Percentiles rank a stretch among this genome's conserved stretches.
Conservation (phyloP, 257 asterid genomes). For the Fraxinus americana region DNA sequence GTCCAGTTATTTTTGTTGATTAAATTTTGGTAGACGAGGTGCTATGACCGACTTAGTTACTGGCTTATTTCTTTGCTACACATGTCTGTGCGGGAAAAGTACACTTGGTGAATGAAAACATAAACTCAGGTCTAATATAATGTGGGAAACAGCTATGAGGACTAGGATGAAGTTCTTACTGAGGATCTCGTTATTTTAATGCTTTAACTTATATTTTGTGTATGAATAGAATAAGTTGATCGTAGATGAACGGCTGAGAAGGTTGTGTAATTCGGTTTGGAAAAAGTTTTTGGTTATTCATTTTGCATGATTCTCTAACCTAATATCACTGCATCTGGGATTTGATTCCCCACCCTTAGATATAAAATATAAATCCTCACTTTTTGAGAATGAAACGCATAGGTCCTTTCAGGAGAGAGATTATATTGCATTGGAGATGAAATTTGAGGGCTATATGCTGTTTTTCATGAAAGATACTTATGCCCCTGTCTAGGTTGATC, state of each 20-base stretch:
- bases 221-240: not conserved
- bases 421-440: not conserved
- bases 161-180: conserved; percentile 9
- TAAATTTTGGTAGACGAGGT: not conserved
- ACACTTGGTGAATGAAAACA: not conserved
- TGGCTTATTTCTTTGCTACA: conserved; percentile 11
- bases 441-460: not conserved
- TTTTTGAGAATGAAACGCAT: too few relatives aligned
- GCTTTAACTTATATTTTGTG: conserved; percentile 13
- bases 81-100: conserved; percentile 14
- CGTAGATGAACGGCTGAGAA: not conserved
- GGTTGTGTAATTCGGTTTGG: conserved; percentile 10
- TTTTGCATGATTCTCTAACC: conserved; percentile 7
- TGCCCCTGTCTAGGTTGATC: not conserved
- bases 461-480: not conserved
- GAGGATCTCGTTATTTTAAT: conserved; percentile 4
- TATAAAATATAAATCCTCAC: too few relatives aligned
- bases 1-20: not conserved
- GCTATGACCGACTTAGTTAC: not conserved
- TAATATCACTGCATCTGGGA: not conserved
- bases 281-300: not conserved
- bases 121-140: not conserved
- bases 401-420: not conserved
- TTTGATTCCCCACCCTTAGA: not conserved
- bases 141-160: conserved; percentile 13